Base-by-base conservation (phyloP, 441 rosid species). In the Populus hybrid region DNA sequence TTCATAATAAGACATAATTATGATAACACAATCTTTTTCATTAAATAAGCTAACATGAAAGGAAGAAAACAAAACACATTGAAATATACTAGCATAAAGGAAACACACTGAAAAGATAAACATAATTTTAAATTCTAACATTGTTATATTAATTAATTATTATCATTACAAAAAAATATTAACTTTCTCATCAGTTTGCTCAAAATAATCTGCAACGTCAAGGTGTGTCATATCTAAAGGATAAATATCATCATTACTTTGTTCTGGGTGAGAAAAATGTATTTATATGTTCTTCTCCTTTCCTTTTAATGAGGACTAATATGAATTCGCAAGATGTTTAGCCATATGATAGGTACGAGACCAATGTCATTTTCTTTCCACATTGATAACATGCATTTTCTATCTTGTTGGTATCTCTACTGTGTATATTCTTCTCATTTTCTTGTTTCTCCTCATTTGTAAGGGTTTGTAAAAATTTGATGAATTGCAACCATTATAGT, bases 311-410 rank as follows among this genome's bases (percentile, higher is more conserved):
- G 74, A 77, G 12, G 32, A 20, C 30, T 77, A n/a, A 73, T 73
- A 77, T 12, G 77, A 32, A 4, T 72, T 28, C 24, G 73, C 18
- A 3, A 77, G 21, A 81, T 77, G 67, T n/a, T 73, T 68, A 0
- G 75, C 1, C 6, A 66, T 68, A 61, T 21, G 71, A 23, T 67
- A 77, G 0, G 10, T 67, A 63, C 35, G 6, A 32, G 1, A 20
- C 77, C 77, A 74, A 34, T 74, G 59, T 11, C 35, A 14, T 63
- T 63, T 74, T 74, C 12, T 23, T 63, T 8, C 34, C 61, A 21
- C 34, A 64, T 3, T 0, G 16, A 26, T 74, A 65, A 12, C n/a
- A 63, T 1, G 4, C 0, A 26, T 72, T 72, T 42, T 46, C 23
- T 16, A 18, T 24, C 3, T 7, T 10, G 1, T 34, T 63, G 8